Evolutionary conservation across 345 rosid species (phyloP).

Genomic region (Rhizophora apiculata): DNA sequence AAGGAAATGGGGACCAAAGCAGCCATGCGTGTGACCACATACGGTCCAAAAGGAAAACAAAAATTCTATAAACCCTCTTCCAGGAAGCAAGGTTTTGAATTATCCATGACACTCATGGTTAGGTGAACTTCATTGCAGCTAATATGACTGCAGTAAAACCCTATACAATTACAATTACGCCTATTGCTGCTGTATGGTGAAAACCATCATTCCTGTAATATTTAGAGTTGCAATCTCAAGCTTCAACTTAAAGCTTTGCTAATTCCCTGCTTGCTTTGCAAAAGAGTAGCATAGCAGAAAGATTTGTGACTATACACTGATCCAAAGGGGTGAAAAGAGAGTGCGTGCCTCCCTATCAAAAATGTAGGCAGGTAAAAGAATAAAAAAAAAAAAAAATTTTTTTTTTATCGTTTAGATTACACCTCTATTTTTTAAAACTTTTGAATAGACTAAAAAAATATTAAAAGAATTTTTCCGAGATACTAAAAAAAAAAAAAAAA

Average conservation of each 20-base stretch:
- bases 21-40: slow-evolving; percentile 91
- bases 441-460: neutral
- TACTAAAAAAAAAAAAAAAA: too few species aligned
- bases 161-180: too few species aligned
- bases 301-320: slow-evolving; percentile 3
- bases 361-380: neutral
- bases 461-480: too few species aligned
- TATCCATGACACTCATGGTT: too few species aligned
- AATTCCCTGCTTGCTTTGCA: neutral
- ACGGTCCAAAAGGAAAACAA: slow-evolving; percentile 21
- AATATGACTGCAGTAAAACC: too few species aligned
- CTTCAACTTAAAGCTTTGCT: neutral
- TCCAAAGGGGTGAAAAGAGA: slow-evolving; percentile 14
- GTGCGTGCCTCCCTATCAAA: slow-evolving; percentile 8
- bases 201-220: too few species aligned
- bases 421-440: too few species aligned
- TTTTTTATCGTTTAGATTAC: neutral
- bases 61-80: neutral
- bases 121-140: too few species aligned
- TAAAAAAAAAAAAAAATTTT: slow-evolving; percentile 4
- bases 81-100: too few species aligned
- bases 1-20: slow-evolving; percentile 54
- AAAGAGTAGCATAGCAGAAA: neutral
- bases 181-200: too few species aligned
- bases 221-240: too few species aligned